A percentile compares a stretch with the other conserved stretches of the same genome.
Evolutionary conservation across 2,329 filamentous ascomycete species (phyloP).

Genomic region (Tympanopsis confertula): DNA sequence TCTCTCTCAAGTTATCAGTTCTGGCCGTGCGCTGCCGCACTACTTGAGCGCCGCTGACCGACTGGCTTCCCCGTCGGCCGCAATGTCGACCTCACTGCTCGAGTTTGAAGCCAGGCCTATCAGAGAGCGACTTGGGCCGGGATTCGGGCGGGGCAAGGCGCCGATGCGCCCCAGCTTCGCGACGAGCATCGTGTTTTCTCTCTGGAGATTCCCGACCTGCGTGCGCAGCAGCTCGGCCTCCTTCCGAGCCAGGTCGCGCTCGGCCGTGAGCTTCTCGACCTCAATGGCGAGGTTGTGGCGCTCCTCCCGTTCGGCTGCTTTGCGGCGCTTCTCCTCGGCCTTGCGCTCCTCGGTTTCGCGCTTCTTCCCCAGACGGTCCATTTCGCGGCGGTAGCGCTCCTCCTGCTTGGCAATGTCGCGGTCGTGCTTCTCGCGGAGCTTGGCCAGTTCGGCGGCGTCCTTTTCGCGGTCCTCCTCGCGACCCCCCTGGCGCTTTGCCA

Average conservation of each 20-base stretch:
- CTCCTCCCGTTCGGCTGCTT: conserved; percentile 40
- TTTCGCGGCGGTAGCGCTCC: conserved; percentile 52
- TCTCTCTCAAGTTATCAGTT: too few species aligned
- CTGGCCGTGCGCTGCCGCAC: too few species aligned
- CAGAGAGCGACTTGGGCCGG: too few species aligned
- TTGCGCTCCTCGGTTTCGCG: conserved; percentile 50
- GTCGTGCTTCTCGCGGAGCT: conserved; percentile 51
- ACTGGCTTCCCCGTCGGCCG: too few species aligned
- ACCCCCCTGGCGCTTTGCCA: conserved; percentile 25
- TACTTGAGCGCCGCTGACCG: too few species aligned
- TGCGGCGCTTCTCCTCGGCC: conserved; percentile 36
- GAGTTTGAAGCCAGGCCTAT: too few species aligned
- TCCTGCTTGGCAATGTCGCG: conserved; percentile 53
- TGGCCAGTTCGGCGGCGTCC: conserved; percentile 37
- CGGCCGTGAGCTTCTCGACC: conserved; percentile 23
- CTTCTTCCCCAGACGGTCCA: conserved; percentile 53
- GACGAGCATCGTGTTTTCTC: conserved; percentile 42
- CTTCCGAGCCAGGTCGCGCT: conserved; percentile 37
- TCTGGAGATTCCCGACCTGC: conserved; percentile 45
- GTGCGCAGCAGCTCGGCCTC: conserved; percentile 41
- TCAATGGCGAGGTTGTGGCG: conserved; percentile 13
- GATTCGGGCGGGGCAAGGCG: too few species aligned
- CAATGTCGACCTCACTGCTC: too few species aligned
- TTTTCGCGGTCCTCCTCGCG: conserved; percentile 32
- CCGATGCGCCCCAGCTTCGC: background rate